Base-by-base conservation (phyloP, 768 basidiomycete genomes). In the Hericium erinaceus region DNA sequence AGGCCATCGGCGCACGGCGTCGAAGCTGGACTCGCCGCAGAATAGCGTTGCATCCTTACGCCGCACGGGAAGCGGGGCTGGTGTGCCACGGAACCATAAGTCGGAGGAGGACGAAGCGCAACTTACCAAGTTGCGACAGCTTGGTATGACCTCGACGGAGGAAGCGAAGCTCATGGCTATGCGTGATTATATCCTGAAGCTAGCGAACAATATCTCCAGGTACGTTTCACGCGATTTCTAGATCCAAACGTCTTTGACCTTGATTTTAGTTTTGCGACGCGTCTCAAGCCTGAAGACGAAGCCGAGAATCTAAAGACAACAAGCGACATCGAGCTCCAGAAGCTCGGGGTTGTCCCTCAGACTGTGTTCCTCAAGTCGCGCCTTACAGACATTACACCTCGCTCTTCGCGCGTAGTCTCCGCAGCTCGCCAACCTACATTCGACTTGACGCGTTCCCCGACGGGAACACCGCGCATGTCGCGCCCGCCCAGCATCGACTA, bases 81-180 rank as follows among this genome's bases (percentile, higher is more conserved):
- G 49, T 8, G 16, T 37, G 13, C 8, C 49, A 12, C 78, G 79
- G 28, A 79, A 73, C 33, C 33, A 33, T 56, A 81, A 78, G 69
- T 84, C 85, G 0, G 91, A 95, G 54, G 90, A 93, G 63, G 93
- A 97, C 58, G 89, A 92, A 58, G 68, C 69, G 0, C 84, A 95
- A 55, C 69, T 94, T 18, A 72, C 75, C 48, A 92, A 89, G 69
- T 69, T 98, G 44, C 89, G 91, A 61, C 88, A 92, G 65, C 72
- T 98, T 15, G 95, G 95, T 2, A 92, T 97, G 87, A 85, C 82
- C 1, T 60, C 78, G 2, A 74, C 75, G 24, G 95, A 95, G 65
- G 94, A 98, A 68, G 79, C 73, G 56, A 98, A 98, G 68, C 74
- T 99, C 20, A 73, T 83, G n/a, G 83, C 90, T 0, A 83, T 99